Conservation (phyloP, 805 yeast genomes). For the Cyberlindnera meyerae region DNA sequence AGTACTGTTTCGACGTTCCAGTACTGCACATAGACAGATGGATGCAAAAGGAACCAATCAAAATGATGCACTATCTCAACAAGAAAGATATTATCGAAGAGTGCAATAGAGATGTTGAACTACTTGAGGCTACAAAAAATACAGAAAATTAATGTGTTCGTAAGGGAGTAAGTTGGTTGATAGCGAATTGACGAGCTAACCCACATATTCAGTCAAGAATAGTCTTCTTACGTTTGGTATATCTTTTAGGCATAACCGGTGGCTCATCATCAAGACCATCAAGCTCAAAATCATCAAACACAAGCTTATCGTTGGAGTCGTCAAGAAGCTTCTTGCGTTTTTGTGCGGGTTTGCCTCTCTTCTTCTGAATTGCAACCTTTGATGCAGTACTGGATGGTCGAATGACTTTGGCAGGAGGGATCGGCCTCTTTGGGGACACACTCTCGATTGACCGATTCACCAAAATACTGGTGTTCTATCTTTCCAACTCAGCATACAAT, state of each 20-base stretch:
- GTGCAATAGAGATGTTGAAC: slow-evolving; percentile 26
- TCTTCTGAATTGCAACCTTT: neutral
- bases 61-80: slow-evolving; percentile 65
- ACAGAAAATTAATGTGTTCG: neutral
- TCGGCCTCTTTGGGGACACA: neutral
- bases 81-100: slow-evolving; percentile 51
- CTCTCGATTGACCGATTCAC: too few species aligned
- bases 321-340: slow-evolving; percentile 30
- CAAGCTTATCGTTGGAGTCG: slow-evolving; percentile 17
- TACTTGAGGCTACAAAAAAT: neutral
- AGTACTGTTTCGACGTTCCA: slow-evolving; percentile 74
- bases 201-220: slow-evolving; percentile 6
- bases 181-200: neutral
- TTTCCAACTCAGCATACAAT: too few species aligned
- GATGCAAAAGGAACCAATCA: slow-evolving; percentile 41
- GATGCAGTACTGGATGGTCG: neutral
- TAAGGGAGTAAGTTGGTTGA: neutral
- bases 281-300: slow-evolving; percentile 23
- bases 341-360: neutral
- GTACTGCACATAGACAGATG: slow-evolving; percentile 62
- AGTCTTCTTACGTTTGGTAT: slow-evolving; percentile 21
- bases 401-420: neutral
- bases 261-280: slow-evolving; percentile 10
- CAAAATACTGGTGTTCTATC: too few species aligned
- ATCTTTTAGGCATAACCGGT: slow-evolving; percentile 17